Conservation (phyloP, 2,329 filamentous ascomycete genomes). For the Monosporascus sp. region DNA sequence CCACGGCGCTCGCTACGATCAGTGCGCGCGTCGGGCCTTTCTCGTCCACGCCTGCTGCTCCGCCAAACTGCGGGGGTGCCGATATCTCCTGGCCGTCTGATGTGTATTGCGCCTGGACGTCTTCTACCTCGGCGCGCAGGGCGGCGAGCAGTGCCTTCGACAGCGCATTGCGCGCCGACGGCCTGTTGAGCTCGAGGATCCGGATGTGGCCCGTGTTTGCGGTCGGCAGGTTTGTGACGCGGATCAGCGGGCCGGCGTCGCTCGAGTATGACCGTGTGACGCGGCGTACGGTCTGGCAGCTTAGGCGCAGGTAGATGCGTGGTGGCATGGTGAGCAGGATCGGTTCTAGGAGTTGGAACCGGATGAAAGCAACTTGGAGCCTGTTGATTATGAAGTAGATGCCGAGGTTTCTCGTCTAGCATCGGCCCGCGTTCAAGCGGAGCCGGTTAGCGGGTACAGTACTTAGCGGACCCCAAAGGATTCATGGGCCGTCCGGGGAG, state of each 20-base stretch:
- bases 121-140: conserved; percentile 67
- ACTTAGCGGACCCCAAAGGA: too few relatives aligned
- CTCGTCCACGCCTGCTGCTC: conserved; percentile 37
- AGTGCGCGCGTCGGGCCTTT: conserved; percentile 68
- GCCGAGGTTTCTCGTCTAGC: not conserved
- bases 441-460: too few relatives aligned
- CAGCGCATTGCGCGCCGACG: conserved; percentile 83
- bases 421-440: too few relatives aligned
- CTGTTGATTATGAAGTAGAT: too few relatives aligned
- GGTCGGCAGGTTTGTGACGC: conserved; percentile 70
- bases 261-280: conserved; percentile 36
- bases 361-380: too few relatives aligned
- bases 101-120: conserved; percentile 61
- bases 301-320: conserved; percentile 17
- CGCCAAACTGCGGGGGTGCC: conserved; percentile 35
- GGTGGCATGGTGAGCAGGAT: conserved; percentile 17
- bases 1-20: conserved; percentile 79
- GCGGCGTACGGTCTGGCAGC: conserved; percentile 11
- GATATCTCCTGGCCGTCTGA: conserved; percentile 48
- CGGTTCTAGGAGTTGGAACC: too few relatives aligned
- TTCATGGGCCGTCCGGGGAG: too few relatives aligned
- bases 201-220: conserved; percentile 79
- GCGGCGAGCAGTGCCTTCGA: conserved; percentile 71
- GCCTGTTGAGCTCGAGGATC: conserved; percentile 82
- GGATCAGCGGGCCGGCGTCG: conserved; percentile 51